These are phyloP conservation scores for Thelephora ganbajun DNA, from an alignment of 768 basidiomycete species.

Conservation along the genomic window DNA sequence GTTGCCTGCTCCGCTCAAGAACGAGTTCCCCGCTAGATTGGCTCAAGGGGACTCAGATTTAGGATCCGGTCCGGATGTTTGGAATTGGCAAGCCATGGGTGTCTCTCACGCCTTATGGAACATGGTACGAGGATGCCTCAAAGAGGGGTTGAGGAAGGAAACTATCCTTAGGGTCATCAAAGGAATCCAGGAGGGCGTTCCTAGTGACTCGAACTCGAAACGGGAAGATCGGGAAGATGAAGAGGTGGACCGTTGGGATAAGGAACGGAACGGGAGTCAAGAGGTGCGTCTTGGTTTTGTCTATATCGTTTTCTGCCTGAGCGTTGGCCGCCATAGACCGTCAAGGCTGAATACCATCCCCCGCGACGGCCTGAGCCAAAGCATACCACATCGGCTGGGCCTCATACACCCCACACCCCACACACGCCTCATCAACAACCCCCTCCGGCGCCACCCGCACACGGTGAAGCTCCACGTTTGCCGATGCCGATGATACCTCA, in stretches of 20 bases:
- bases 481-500: not conserved
- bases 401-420: too few species aligned
- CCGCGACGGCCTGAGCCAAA: too few species aligned
- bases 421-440: too few species aligned
- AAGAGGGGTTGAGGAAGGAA: constrained; percentile 45
- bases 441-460: too few species aligned
- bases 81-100: constrained; percentile 70
- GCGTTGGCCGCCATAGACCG: too few species aligned
- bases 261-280: constrained; percentile 15
- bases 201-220: constrained; percentile 22
- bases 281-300: constrained; percentile 2
- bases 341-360: too few species aligned
- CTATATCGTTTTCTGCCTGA: constrained; percentile 5
- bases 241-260: constrained; percentile 17
- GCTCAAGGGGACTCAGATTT: constrained; percentile 40
- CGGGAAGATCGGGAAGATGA: constrained; percentile 21
- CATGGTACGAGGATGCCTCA: constrained; percentile 47
- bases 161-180: constrained; percentile 44
- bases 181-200: constrained; percentile 41
- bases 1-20: constrained; percentile 50
- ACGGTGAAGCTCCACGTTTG: not conserved
- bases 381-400: too few species aligned
- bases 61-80: constrained; percentile 44
- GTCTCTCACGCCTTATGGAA: constrained; percentile 64
- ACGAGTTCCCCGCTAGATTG: constrained; percentile 61